Evolutionary conservation across 345 rosid species (phyloP).

Genomic region (Sapria himalayana): DNA sequence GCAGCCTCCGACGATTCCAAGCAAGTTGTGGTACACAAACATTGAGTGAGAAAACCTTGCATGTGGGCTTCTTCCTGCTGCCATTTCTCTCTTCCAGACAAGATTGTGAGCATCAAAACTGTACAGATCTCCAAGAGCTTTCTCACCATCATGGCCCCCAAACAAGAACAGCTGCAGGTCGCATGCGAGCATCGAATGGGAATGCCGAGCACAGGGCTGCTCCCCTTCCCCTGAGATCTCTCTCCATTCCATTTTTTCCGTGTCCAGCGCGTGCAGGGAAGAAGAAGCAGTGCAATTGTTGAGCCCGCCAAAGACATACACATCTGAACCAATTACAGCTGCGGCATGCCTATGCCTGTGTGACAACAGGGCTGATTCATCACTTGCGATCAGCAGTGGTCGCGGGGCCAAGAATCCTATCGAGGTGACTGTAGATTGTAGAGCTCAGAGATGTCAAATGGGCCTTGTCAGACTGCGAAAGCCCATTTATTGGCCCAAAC

Average conservation of each 20-base stretch:
- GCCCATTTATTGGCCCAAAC: too few relatives aligned
- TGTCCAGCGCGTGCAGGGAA: slow-evolving; percentile 33
- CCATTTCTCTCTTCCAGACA: slow-evolving; percentile 51
- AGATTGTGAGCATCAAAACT: slow-evolving; percentile 40
- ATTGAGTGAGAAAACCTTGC: slow-evolving; percentile 80
- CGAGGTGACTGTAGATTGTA: too few relatives aligned
- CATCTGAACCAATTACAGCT: slow-evolving; percentile 38
- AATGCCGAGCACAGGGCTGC: slow-evolving; percentile 66
- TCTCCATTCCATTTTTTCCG: slow-evolving; percentile 36
- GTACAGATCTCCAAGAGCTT: slow-evolving; percentile 51
- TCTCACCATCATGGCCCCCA: slow-evolving; percentile 65
- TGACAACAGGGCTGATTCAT: too few relatives aligned
- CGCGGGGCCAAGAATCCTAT: too few relatives aligned
- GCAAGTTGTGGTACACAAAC: slow-evolving; percentile 40
- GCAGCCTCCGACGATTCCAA: slow-evolving; percentile 91
- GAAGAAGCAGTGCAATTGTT: slow-evolving; percentile 31
- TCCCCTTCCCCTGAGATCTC: slow-evolving; percentile 32
- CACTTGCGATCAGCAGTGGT: too few relatives aligned
- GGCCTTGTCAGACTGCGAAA: too few relatives aligned
- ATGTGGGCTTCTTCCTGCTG: slow-evolving; percentile 46
- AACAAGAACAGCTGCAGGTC: slow-evolving; percentile 43
- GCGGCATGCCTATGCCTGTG: slow-evolving; percentile 87
- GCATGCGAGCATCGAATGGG: slow-evolving; percentile 67
- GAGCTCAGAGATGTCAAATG: too few relatives aligned
- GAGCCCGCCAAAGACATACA: slow-evolving; percentile 70